Base-by-base conservation (phyloP, 1,139 yeast genomes). In the Nakaseomyces nivariensis region DNA sequence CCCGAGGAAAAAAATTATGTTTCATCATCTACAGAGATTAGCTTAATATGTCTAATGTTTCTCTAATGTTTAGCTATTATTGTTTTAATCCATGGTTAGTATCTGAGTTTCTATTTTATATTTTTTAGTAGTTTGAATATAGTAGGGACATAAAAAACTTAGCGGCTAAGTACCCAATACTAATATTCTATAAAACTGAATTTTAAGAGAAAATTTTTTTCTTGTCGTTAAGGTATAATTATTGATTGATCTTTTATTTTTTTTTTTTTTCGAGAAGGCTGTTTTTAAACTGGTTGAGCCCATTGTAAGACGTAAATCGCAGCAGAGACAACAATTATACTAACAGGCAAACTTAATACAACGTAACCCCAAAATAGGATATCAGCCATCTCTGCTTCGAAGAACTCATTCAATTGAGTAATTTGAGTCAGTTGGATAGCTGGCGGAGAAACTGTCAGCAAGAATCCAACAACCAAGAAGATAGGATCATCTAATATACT, bases 331-430 rank as follows among this genome's bases (percentile, higher is more conserved):
- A 82, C 81, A 48, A 77, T 68, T 36, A 84, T 83, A 17, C 89
- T 82, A 4, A 83, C 79, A 1, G 92, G 92, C 50, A 83, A 71
- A n/a, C 88, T 81, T 57, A 84, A 68, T 3, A 84, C 73, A 17
- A 79, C 89, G 57, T 84, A 84, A 4, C 90, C 89, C 84, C 89
- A 83, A 55, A 84, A 84, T 55, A 84, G 70, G 8, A 83, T 84
- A 13, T 86, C 85, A 0, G 85, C 81, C 90, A 84, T 78, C 61
- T 79, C 85, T 52, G 75, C 75, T 60, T 78, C 82, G 61, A 79
- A 81, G 41, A 79, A 72, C 45, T 74, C 75, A 58, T 80, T 78
- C 61, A 83, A 64, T 58, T 79, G 89, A 50, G 86, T 81, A 57
- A 84, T 84, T 64, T 84, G 92, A 37, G 88, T 81, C 49, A 84